Base-by-base conservation (phyloP, 345 rosid species). In the Passiflora organensis region DNA sequence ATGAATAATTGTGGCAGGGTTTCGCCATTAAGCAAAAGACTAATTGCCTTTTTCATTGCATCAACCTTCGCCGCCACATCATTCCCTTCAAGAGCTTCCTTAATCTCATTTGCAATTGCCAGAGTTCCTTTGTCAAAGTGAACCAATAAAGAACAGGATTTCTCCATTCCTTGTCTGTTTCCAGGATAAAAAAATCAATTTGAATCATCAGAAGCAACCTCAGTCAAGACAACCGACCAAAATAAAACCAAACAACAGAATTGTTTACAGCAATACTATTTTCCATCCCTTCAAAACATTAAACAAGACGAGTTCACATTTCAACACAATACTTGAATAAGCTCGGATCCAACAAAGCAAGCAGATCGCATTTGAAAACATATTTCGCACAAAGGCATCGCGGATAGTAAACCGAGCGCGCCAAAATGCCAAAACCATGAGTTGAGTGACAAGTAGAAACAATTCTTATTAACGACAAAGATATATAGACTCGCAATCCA, bases 1-100 rank as follows among this genome's bases (percentile, higher is more conserved):
- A 91, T 91, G 77, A 91, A 91, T 16, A 88, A 95, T 59, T 88
- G 96, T 8, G 98, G 96, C 32, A 91, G 65, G 22, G 93, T 82
- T 79, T 91, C 98, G 34, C 96, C 96, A 67, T 88, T 91, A 52
- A 91, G 64, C 70, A 88, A 68, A 54, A 91, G 88, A 87, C 88
- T 91, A 63, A 91, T 72, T 19, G 96, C 96, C 61, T 85, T 85
- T 93, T 81, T 88, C 81, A 88, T 66, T 36, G 95, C 96, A 1
- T 91, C 95, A 15, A 82, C 65, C 75, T 91, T 91, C 1, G 79
- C 79, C 10, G 66, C 10, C 11, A 73, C 68, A 51, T 88, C 96
- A 48, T 68, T 88, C 17, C 95, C 95, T 72, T 91, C 96, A 1
- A 91, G 98, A 36, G 95, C 87, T 66, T 88, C 98, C 77, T 85